Evolutionary conservation across 192 early-diverging fungal species (phyloP), one percentile per base, ranked within the genome.

Genomic region (Podila epicladia): DNA sequence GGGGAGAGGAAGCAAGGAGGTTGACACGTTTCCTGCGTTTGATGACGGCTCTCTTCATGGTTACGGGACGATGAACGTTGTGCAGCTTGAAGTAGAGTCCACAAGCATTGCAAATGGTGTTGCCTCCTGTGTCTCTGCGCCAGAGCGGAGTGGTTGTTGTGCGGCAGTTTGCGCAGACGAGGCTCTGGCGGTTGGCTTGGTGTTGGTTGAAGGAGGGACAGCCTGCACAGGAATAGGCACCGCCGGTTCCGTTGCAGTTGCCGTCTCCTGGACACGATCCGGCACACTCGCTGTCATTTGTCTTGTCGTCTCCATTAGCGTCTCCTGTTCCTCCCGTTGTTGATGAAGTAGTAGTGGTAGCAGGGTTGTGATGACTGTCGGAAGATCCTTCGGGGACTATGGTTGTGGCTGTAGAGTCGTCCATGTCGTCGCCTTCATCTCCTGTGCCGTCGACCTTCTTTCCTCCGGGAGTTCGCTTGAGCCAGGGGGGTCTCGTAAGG

Each of bases 71-170:
- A 48, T 92, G 85, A 15, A 90, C 87, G 78, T 90, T 90, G 85
- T 98, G 94, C 22, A 96, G 89, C 73, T 93, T 94, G 73, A 87
- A 96, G 74, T 98, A 97, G 55, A 98, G 85, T 3, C 87, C 87
- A 70, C 94, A 95, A 6, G 94, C 94, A 69, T 95, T 95, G 73
- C 94, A 95, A 33, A 94, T 93, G 2, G 93, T 91, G 71, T 92
- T 89, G 63, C 91, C 92, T 32, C 84, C 73, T 38, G 91, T 92
- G 55, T 93, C 91, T 51, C 94, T 75, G 13, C 94, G 86, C 94
- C 94, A 95, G 50, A 95, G 86, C 33, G 94, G 94, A 7, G 94
- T 95, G 35, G 88, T 91, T 0, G 88, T 93, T 4, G 94, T 95
- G 38, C 88, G 82, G 65, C 94, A 95, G 66, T 95, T 95, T 55